Percentiles rank a stretch among this genome's conserved stretches.
Conservation (phyloP, 2,329 filamentous ascomycete species). For the Penicillium crustosum region DNA sequence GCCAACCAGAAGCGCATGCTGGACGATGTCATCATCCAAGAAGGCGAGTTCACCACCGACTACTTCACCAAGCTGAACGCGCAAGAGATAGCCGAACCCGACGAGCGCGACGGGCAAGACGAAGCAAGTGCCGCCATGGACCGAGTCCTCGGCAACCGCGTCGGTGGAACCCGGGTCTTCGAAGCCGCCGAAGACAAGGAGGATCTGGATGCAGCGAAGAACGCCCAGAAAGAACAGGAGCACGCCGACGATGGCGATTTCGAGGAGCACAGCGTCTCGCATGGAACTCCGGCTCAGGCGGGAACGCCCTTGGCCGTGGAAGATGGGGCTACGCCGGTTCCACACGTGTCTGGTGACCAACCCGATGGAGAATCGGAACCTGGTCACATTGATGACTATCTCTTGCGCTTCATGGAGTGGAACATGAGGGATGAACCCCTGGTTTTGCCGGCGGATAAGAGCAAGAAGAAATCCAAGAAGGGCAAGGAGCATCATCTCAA, state of each 20-base stretch:
- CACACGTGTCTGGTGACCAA: conserved; percentile 23
- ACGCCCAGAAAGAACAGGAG: conserved; percentile 82
- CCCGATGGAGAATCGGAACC: conserved; percentile 49
- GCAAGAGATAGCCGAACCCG: conserved; percentile 64
- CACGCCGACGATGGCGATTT: conserved; percentile 85
- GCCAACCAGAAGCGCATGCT: conserved; percentile 97
- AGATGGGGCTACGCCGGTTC: conserved; percentile 21
- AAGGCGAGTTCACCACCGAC: conserved; percentile 96
- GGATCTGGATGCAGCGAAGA: conserved; percentile 82
- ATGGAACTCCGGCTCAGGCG: conserved; percentile 36
- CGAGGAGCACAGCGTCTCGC: conserved; percentile 58
- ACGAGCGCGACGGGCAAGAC: conserved; percentile 62
- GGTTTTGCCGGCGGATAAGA: conserved; percentile 49
- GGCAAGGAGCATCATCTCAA: conserved; percentile 49
- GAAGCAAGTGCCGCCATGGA: conserved; percentile 83
- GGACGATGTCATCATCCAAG: conserved; percentile 97
- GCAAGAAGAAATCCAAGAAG: conserved; percentile 50
- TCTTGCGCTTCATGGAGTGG: conserved; percentile 68
- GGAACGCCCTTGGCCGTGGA: conserved; percentile 36
- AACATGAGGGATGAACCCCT: conserved; percentile 52
- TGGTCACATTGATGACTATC: conserved; percentile 70
- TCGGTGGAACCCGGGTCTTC: conserved; percentile 69
- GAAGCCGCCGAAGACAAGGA: conserved; percentile 91
- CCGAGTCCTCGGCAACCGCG: conserved; percentile 70
- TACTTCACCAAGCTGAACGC: conserved; percentile 79